Evolutionary conservation across 202 grass and related monocot genomes (phyloP), one percentile per base, ranked within the genome.

Genomic region (Brachypodium distachyon): DNA sequence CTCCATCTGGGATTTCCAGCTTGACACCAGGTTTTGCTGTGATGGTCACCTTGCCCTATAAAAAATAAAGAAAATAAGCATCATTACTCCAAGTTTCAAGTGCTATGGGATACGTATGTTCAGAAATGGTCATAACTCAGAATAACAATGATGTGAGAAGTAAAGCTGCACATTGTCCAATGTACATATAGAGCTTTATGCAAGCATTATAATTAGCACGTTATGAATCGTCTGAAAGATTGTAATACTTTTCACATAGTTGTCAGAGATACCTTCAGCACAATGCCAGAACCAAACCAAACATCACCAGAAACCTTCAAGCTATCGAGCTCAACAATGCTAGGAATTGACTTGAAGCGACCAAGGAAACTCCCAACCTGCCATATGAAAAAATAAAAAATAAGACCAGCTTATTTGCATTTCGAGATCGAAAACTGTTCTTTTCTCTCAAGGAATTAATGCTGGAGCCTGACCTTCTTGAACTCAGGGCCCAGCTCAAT

Each of bases 321-420:
- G 73, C 87, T 92, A n/a, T 94, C 87, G 9, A 94, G 89, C 80
- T 90, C 89, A 70, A 98, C 87, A 64, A 97, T 92, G 80, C 95
- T 97, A 47, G 95, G 95, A 39, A 98, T 98, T 7, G 91, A 87
- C 70, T 98, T 98, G 81, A 98, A 92, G 70, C 89, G 95, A n/a
- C n/a, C 58, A 59, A 98, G 91, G 74, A 94, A 98, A 65, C 80
- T 40, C 57, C 76, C 80, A 49, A 98, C 91, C 95, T 98, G 72
- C 44, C 66, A 74, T 74, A 14, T 3, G 44, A 76, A 68, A 16
- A 76, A 87, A 80, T 1, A 76, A 68, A 16, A 76, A 87, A 80
- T 1, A 58, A 36, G 7, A 55, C 50, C n/a, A 70, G 43, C 4
- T 70, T 86, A 32, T 65, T 65, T 32, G 17, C 6, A 21, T 66